A percentile compares a stretch with the other conserved stretches of the same genome.
phyloP scores from a whole-genome alignment of 805 yeast species.

The Candida glaebosa region DNA sequence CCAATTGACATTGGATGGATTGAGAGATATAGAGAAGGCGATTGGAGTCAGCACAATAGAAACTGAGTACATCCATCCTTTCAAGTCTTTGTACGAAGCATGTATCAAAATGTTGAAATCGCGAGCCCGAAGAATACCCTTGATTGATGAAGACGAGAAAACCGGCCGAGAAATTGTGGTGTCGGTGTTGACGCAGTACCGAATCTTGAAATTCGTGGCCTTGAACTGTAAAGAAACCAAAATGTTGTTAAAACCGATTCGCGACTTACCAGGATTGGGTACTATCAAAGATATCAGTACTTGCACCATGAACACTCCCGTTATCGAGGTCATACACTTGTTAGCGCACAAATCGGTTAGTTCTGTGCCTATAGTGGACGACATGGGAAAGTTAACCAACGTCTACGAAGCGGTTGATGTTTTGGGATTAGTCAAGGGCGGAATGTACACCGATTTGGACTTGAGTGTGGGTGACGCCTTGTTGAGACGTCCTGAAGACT shows the following conservation, averaged over 20 bases:
- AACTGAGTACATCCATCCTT: conserved; percentile 85
- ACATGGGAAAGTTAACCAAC: conserved; percentile 62
- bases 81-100: conserved; percentile 84
- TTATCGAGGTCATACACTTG: conserved; percentile 84
- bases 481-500: conserved; percentile 90
- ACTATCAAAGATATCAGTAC: conserved; percentile 55
- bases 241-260: conserved; percentile 71
- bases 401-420: conserved; percentile 97
- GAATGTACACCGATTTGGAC: conserved; percentile 85
- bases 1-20: conserved; percentile 76
- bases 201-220: conserved; percentile 92
- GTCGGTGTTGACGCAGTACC: conserved; percentile 90
- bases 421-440: conserved; percentile 87
- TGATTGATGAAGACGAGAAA: conserved; percentile 90
- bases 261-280: conserved; percentile 65
- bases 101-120: conserved; percentile 87
- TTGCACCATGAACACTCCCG: conserved; percentile 88
- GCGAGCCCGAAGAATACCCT: conserved; percentile 88
- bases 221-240: conserved; percentile 93
- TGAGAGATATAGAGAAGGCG: conserved; percentile 81
- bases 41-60: conserved; percentile 86
- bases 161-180: conserved; percentile 93
- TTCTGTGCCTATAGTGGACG: conserved; percentile 91
- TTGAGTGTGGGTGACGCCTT: conserved; percentile 94
- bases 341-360: conserved; percentile 79